Conservation (phyloP, 2,329 filamentous ascomycete species). For the Alternaria sp. region DNA sequence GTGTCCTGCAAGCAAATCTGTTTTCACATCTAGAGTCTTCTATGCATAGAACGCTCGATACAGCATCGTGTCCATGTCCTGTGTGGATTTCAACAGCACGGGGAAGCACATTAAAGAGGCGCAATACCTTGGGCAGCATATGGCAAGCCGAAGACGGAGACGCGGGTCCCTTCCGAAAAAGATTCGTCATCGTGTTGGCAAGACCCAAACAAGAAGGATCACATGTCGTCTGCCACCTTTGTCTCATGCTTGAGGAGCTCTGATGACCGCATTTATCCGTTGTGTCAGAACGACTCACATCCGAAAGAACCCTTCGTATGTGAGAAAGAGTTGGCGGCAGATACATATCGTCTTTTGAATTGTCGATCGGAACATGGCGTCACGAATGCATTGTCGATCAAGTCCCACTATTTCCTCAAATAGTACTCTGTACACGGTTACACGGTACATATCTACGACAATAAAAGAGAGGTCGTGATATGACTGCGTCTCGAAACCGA, state of each 20-base stretch:
- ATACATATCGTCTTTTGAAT: slow-evolving; percentile 13
- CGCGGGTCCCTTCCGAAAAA: background rate
- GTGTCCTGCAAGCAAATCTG: background rate
- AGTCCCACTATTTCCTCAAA: background rate
- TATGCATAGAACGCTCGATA: background rate
- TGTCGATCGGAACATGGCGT: slow-evolving; percentile 13
- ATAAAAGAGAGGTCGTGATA: background rate
- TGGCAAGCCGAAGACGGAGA: background rate
- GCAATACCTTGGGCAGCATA: background rate
- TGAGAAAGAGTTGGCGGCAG: slow-evolving; percentile 6
- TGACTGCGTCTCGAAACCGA: slow-evolving; percentile 12
- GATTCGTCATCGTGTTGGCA: slow-evolving; percentile 3
- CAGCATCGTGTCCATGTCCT: background rate
- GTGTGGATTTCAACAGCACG: background rate
- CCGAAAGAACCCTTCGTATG: background rate
- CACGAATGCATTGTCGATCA: slow-evolving; percentile 9
- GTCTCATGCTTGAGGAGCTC: background rate
- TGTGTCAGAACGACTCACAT: background rate
- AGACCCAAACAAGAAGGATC: background rate
- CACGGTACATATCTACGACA: slow-evolving; percentile 7
- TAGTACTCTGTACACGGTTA: background rate
- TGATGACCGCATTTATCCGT: slow-evolving; percentile 1
- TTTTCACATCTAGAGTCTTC: background rate
- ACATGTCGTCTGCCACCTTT: slow-evolving; percentile 9
- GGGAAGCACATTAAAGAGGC: background rate